Base-by-base conservation (phyloP, 2,329 filamentous ascomycete genomes). In the Fusarium sp. region DNA sequence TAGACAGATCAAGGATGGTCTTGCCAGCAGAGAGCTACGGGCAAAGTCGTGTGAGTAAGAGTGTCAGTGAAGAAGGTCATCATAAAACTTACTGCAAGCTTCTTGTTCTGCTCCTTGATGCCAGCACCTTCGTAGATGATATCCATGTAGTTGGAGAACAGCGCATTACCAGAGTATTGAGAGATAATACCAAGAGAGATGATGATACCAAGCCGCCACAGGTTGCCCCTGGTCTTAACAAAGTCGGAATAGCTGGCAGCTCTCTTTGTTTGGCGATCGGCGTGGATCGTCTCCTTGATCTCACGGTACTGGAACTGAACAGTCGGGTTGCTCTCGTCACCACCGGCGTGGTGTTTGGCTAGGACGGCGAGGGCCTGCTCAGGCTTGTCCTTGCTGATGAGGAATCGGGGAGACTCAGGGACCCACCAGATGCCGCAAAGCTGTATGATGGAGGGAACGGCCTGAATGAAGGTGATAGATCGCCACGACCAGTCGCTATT, bases 121-220 rank as follows among this genome's bases (percentile, higher is more conserved):
- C 86, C 87, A 45, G 86, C 85, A 44, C 82, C 82, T 36, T 80
- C 76, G 74, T 88, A 88, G 62, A 90, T 81, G 53, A 81, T 78
- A 56, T 86, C 83, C 68, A 87, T 85, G 72, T 89, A 89, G 75
- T 89, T 89, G 61, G 82, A 86, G 69, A 90, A 85, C 2, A 90
- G 75, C 15, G 84, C 86, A 69, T 89, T 90, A 39, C 88, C 87
- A 48, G 82, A 86, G 75, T 88, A 89, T 73, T 90, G 87, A 2
- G 85, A 88, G 69, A 89, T 88, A 65, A 89, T 75, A 68, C 86
- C 87, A 15, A 90, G 79, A 0, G 84, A 88, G 37, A 88, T 72
- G 37, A 88, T 78, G 51, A 90, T 83, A 43, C 82, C 78, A 39
- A 90, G 76, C 10, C 88, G 80, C 78, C 86, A 86, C 48, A 85